These are phyloP conservation scores for Penicillium antarcticum DNA, from an alignment of 495 filamentous ascomycete species.

Conservation along the genomic window DNA sequence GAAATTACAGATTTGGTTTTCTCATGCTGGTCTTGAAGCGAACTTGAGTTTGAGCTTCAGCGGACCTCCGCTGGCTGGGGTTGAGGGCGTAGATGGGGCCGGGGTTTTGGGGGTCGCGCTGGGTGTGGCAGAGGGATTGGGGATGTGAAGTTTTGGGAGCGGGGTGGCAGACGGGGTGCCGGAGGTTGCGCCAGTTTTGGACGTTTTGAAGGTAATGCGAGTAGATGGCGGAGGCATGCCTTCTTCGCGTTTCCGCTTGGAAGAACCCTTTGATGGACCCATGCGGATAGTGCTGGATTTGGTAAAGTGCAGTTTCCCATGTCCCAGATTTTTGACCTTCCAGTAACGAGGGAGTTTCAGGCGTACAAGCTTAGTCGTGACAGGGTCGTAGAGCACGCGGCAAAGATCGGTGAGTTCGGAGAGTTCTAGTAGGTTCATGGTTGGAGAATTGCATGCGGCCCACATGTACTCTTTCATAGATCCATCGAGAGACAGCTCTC, in stretches of 20 bases:
- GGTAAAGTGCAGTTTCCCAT: slow-evolving; percentile 41
- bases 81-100: slow-evolving; percentile 24
- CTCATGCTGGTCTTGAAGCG: slow-evolving; percentile 34
- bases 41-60: slow-evolving; percentile 46
- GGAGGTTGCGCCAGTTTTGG: slow-evolving; percentile 23
- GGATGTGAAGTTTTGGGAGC: slow-evolving; percentile 38
- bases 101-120: slow-evolving; percentile 17
- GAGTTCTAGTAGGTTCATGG: slow-evolving; percentile 66
- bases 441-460: slow-evolving; percentile 68
- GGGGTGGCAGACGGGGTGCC: slow-evolving; percentile 20
- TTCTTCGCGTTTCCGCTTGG: slow-evolving; percentile 47
- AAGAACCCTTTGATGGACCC: slow-evolving; percentile 28
- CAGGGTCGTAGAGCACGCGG: slow-evolving; percentile 64
- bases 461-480: slow-evolving; percentile 70
- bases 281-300: slow-evolving; percentile 32
- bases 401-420: slow-evolving; percentile 76
- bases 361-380: slow-evolving; percentile 57
- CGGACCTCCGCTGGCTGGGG: slow-evolving; percentile 36
- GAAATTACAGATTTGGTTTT: slow-evolving; percentile 2
- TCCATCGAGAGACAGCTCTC: slow-evolving; percentile 60
- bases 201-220: slow-evolving; percentile 46
- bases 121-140: slow-evolving; percentile 26
- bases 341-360: slow-evolving; percentile 72
- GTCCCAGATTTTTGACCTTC: slow-evolving; percentile 59
- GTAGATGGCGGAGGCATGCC: slow-evolving; percentile 37